Percentiles rank a stretch among this genome's conserved stretches.
Conservation (phyloP, 2,329 filamentous ascomycete genomes). For the Canariomyces notabilis region DNA sequence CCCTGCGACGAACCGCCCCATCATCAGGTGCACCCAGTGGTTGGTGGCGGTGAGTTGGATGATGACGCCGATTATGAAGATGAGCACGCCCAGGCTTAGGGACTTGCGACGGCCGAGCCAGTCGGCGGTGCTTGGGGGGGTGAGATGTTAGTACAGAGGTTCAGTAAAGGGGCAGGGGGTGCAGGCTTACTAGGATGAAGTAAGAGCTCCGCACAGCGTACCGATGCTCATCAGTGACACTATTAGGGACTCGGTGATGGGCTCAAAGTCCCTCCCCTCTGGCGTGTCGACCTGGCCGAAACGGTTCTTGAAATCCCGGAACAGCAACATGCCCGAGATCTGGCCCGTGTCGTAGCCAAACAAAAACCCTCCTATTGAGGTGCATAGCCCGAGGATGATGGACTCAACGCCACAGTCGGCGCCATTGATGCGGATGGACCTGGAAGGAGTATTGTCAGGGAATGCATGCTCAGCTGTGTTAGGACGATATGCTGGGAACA, state of each 20-base stretch:
- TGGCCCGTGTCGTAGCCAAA: constrained; percentile 62
- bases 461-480: not conserved
- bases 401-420: constrained; percentile 25
- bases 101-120: constrained; percentile 23
- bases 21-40: constrained; percentile 60
- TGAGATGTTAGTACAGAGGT: not conserved
- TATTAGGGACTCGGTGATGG: constrained; percentile 45
- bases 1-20: constrained; percentile 62
- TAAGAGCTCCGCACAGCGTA: constrained; percentile 21
- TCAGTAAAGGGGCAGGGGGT: not conserved
- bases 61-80: constrained; percentile 50
- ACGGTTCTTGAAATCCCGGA: constrained; percentile 49
- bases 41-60: constrained; percentile 57
- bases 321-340: constrained; percentile 48
- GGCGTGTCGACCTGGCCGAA: constrained; percentile 44
- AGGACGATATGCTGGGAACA: not conserved
- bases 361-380: constrained; percentile 52
- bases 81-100: constrained; percentile 18
- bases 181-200: constrained; percentile 20
- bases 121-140: constrained; percentile 19
- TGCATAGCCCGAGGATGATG: constrained; percentile 22
- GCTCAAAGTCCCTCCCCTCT: constrained; percentile 37
- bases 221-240: constrained; percentile 42
- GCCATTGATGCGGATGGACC: constrained; percentile 26
- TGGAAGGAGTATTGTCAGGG: not conserved